Base-by-base conservation (phyloP, 2,329 filamentous ascomycete species). In the Diaporthe helianthi region DNA sequence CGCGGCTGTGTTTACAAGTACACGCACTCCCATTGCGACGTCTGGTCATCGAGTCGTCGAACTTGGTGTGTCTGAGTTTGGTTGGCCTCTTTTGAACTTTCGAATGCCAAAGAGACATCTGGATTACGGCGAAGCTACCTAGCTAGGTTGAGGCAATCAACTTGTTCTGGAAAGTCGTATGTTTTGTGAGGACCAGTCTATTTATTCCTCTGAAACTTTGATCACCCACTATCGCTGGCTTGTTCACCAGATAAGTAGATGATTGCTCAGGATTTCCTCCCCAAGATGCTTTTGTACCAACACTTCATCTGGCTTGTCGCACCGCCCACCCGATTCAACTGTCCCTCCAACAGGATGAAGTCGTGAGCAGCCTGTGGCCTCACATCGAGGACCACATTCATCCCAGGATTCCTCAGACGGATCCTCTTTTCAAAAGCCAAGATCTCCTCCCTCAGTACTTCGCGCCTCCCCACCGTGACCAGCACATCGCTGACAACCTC, bases 401-500 rank as follows among this genome's bases (percentile, higher is more conserved):
- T 22, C 26, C 63, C 72, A 1, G 69, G 60, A 17, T 73, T 74
- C 49, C 61, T 54, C 46, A 61, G 65, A 44, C 51, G 69, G 17
- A 80, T 52, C 5, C 69, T 71, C 26, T 76, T 72, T 1, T 73
- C 73, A 19, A 78, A 72, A 17, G 63, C 63, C 10, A 76, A 66
- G 8, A 73, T 74, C 9, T 80, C 74, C 15, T 80, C 78, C 24
- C 73, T 66, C 29, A 80, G 67, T 0, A 78, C 68, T 67, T 80
- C 79, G n/a, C 75, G 73, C 68, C 74, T 73, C 1, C 79, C 79
- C 0, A 73, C 76, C 0, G 78, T 79, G 33, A 80, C 72, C 68
- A 79, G 78, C 5, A 80, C 36, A 15, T 67, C 70, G 24, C 68
- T 64, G 0, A 74, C 70, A 8, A 75, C 71, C 10, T 33, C 60